These are phyloP conservation scores for Zalaria obscura DNA, from an alignment of 2,329 filamentous ascomycete species.

Conservation along the genomic window DNA sequence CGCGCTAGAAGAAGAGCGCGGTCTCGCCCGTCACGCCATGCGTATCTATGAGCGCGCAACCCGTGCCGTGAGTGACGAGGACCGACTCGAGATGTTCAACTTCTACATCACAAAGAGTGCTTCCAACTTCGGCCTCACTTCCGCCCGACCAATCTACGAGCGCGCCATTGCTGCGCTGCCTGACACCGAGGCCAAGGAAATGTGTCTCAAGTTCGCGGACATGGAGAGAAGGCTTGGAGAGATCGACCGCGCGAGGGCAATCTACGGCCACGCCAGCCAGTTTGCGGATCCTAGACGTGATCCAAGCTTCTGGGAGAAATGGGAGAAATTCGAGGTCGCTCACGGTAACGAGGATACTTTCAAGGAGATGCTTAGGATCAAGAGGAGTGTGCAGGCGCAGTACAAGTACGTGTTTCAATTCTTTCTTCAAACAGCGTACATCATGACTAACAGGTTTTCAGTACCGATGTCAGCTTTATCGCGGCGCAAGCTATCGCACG, in stretches of 20 bases:
- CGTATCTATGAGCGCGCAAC: slow-evolving; percentile 97
- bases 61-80: slow-evolving; percentile 84
- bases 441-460: slow-evolving; percentile 24
- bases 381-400: slow-evolving; percentile 90
- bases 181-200: slow-evolving; percentile 83
- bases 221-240: slow-evolving; percentile 88
- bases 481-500: slow-evolving; percentile 86
- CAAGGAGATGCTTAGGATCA: slow-evolving; percentile 97
- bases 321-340: slow-evolving; percentile 94
- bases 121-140: slow-evolving; percentile 92
- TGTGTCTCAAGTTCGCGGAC: slow-evolving; percentile 98
- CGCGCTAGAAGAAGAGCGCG: slow-evolving; percentile 88
- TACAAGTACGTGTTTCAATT: slow-evolving; percentile 53
- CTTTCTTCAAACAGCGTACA: not conserved
- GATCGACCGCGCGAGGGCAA: slow-evolving; percentile 86
- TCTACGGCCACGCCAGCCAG: slow-evolving; percentile 92
- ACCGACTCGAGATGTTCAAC: slow-evolving; percentile 94
- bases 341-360: slow-evolving; percentile 99
- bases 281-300: slow-evolving; percentile 93
- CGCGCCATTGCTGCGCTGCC: slow-evolving; percentile 87
- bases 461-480: slow-evolving; percentile 95
- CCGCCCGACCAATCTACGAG: slow-evolving; percentile 90
- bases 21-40: slow-evolving; percentile 92
- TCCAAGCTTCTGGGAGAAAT: slow-evolving; percentile 85
- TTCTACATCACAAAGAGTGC: slow-evolving; percentile 99